Evolutionary conservation across 352 stramenopile genomes (phyloP).

Genomic region (Pythium phragmiticola): DNA sequence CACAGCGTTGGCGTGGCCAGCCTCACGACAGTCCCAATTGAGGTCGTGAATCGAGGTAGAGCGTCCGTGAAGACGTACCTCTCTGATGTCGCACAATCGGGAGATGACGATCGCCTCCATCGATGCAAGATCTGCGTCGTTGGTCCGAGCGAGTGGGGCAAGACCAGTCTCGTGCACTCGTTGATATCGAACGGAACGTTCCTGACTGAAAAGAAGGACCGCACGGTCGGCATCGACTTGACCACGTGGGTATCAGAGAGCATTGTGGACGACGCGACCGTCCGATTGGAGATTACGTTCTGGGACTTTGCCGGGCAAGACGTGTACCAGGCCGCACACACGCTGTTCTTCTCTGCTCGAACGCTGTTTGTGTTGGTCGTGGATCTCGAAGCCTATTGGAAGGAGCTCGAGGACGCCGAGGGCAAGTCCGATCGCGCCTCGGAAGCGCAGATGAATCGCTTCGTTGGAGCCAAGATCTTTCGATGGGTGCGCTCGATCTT

Average conservation of each 20-base stretch:
- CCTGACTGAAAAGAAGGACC: neutral
- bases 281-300: neutral
- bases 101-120: neutral
- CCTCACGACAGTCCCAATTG: neutral
- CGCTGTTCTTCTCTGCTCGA: neutral
- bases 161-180: slow-evolving; percentile 4
- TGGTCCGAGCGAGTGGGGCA: slow-evolving; percentile 3
- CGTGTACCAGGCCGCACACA: neutral
- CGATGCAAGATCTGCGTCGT: slow-evolving; percentile 9
- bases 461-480: neutral
- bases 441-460: neutral
- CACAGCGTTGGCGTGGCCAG: no score
- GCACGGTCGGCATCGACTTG: neutral
- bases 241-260: no score
- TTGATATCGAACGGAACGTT: neutral
- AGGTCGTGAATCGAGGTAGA: slow-evolving; percentile 1
- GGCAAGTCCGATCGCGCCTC: no score
- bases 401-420: neutral
- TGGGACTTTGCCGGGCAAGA: neutral
- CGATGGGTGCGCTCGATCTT: neutral
- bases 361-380: neutral
- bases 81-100: neutral
- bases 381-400: neutral
- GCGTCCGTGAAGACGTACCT: slow-evolving; percentile 8
- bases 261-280: no score